A percentile compares a stretch with the other conserved stretches of the same genome.
Conservation (phyloP, 208 protist species). For the Leishmania gerbilli region DNA sequence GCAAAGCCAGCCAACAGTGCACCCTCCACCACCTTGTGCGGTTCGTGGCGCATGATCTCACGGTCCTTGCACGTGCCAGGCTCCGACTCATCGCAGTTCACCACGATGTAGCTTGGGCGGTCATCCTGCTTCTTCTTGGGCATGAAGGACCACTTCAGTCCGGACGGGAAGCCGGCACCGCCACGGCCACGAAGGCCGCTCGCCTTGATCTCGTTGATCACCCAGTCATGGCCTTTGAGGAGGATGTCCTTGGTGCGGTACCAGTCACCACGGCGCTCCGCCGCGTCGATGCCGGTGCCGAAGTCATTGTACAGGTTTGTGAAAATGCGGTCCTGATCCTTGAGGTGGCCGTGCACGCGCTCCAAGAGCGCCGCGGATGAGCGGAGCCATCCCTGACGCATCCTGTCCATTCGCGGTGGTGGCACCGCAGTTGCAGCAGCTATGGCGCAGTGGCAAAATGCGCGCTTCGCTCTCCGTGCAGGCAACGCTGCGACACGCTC, state of each 20-base stretch:
- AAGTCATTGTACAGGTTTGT: conserved; percentile 98
- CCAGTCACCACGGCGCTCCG: conserved; percentile 97
- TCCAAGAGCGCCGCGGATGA: conserved; percentile 44
- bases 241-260: conserved; percentile 98
- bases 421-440: neutral
- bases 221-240: conserved; percentile 96
- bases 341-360: conserved; percentile 86
- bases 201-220: conserved; percentile 97
- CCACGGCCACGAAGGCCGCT: conserved; percentile 98
- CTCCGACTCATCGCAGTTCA: conserved; percentile 99
- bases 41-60: conserved; percentile 99
- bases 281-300: conserved; percentile 91
- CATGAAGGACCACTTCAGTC: conserved; percentile 99
- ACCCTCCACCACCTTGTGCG: conserved; percentile 99
- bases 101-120: conserved; percentile 97
- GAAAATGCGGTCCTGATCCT: conserved; percentile 98
- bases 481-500: neutral
- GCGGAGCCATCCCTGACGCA: conserved; percentile 47
- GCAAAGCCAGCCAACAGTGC: conserved; percentile 97
- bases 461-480: neutral
- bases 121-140: conserved; percentile 93
- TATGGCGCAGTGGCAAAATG: neutral
- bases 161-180: conserved; percentile 98
- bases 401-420: neutral
- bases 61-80: conserved; percentile 99